These are phyloP conservation scores for Hymenoscyphus scutula DNA, from an alignment of 2,329 filamentous ascomycete genomes.

Conservation along the genomic window DNA sequence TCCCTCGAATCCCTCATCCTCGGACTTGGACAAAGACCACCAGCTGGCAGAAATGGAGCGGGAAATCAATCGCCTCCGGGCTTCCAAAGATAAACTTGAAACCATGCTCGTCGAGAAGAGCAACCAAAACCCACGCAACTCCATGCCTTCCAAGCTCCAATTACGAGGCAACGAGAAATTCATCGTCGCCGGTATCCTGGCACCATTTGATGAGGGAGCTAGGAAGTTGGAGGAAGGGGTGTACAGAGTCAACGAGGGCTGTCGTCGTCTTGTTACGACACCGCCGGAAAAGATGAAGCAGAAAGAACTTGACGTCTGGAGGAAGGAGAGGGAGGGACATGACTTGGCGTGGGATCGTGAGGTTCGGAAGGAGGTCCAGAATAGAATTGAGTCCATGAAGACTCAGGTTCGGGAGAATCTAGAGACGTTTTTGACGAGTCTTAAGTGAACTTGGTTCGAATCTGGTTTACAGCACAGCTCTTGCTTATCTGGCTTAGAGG, in stretches of 20 bases:
- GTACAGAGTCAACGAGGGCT: neutral
- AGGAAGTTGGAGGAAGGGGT: neutral
- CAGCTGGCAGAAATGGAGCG: neutral
- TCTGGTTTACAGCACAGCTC: no score
- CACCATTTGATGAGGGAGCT: neutral
- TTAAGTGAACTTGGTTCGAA: no score
- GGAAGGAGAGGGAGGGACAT: neutral
- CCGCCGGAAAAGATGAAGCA: neutral
- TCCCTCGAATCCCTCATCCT: neutral
- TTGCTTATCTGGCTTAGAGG: no score
- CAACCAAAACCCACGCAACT: neutral
- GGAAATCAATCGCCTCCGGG: neutral
- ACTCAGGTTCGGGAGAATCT: no score
- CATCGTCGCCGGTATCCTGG: neutral
- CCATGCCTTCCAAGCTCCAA: neutral
- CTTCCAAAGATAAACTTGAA: neutral
- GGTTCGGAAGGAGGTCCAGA: no score
- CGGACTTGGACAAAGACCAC: neutral
- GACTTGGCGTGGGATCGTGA: no score
- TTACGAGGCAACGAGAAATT: neutral
- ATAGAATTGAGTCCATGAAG: no score
- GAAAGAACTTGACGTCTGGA: neutral
- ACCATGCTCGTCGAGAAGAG: neutral
- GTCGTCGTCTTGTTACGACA: neutral
- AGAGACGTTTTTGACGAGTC: no score